Conservation (phyloP, 495 filamentous ascomycete genomes). For the Neurospora sp. region DNA sequence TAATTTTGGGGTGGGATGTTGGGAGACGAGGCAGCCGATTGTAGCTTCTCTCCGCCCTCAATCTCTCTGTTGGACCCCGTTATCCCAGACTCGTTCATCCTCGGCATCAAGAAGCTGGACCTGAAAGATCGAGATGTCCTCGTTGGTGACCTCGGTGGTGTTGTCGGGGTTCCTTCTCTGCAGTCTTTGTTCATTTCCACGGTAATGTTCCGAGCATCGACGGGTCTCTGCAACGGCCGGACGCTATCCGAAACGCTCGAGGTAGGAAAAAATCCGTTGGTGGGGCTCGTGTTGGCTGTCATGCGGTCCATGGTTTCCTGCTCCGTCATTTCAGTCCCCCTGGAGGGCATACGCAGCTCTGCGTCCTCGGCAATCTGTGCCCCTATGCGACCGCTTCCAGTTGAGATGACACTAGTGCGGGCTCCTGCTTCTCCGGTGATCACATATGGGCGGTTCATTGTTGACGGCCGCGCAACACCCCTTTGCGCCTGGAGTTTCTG, state of each 20-base stretch:
- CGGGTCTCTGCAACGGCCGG: constrained; percentile 48
- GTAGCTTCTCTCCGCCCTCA: constrained; percentile 62
- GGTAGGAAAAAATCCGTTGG: constrained; percentile 50
- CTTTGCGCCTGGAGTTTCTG: constrained; percentile 89
- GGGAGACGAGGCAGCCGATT: constrained; percentile 67
- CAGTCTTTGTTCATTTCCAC: constrained; percentile 48
- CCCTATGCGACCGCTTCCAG: constrained; percentile 26
- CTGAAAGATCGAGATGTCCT: constrained; percentile 64
- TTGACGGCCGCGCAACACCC: constrained; percentile 37
- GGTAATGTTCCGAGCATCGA: constrained; percentile 41
- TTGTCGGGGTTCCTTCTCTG: constrained; percentile 37
- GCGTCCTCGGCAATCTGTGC: constrained; percentile 36
- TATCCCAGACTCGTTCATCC: constrained; percentile 31
- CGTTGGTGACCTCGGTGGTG: constrained; percentile 21
- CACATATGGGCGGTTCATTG: constrained; percentile 26
- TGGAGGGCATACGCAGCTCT: constrained; percentile 49
- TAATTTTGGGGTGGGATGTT: constrained; percentile 32
- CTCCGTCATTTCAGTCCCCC: constrained; percentile 72
- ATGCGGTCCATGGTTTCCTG: constrained; percentile 49
- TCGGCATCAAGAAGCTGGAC: constrained; percentile 52
- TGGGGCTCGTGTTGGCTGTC: constrained; percentile 67
- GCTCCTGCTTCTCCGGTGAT: constrained; percentile 24
- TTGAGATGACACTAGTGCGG: constrained; percentile 41
- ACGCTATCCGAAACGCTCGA: constrained; percentile 66
- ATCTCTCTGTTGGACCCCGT: constrained; percentile 42